phyloP scores from a whole-genome alignment of 2,329 filamentous ascomycete genomes.

The Sphaerostilbella broomeana region DNA sequence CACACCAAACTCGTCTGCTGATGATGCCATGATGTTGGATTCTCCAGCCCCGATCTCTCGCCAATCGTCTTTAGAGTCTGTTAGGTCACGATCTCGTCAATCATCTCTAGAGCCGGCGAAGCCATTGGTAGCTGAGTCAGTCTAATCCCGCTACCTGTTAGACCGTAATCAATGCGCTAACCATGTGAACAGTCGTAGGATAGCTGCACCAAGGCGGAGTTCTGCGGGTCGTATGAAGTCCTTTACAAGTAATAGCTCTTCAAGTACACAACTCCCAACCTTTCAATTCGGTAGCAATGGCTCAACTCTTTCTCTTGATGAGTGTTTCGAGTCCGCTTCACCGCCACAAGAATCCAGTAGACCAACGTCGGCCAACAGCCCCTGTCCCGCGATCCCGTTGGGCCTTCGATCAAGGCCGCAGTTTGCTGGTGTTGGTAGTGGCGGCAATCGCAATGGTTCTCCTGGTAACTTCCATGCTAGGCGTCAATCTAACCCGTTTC shows the following conservation, averaged over 20 bases:
- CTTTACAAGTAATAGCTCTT: conserved; percentile 56
- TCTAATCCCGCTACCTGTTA: conserved; percentile 18
- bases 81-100: conserved; percentile 40
- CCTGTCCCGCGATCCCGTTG: conserved; percentile 47
- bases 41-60: conserved; percentile 47
- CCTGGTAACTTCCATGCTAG: conserved; percentile 65
- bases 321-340: conserved; percentile 70
- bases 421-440: conserved; percentile 53
- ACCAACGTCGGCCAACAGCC: conserved; percentile 54
- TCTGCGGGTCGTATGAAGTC: conserved; percentile 70
- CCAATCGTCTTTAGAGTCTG: conserved; percentile 41
- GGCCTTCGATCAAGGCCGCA: conserved; percentile 58
- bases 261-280: conserved; percentile 60
- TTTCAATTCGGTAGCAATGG: conserved; percentile 62
- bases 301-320: conserved; percentile 57
- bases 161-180: conserved; percentile 19
- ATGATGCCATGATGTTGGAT: conserved; percentile 48
- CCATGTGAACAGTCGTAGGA: conserved; percentile 49
- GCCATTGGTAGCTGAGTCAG: conserved; percentile 48
- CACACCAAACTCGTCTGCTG: conserved; percentile 50
- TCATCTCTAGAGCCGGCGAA: conserved; percentile 43
- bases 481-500: conserved; percentile 64
- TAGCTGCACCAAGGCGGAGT: conserved; percentile 64
- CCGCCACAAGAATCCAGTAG: conserved; percentile 62
- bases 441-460: conserved; percentile 61